These are phyloP conservation scores for Vanderwaltozyma tropicalis DNA, from an alignment of 805 yeast species.

Conservation along the genomic window DNA sequence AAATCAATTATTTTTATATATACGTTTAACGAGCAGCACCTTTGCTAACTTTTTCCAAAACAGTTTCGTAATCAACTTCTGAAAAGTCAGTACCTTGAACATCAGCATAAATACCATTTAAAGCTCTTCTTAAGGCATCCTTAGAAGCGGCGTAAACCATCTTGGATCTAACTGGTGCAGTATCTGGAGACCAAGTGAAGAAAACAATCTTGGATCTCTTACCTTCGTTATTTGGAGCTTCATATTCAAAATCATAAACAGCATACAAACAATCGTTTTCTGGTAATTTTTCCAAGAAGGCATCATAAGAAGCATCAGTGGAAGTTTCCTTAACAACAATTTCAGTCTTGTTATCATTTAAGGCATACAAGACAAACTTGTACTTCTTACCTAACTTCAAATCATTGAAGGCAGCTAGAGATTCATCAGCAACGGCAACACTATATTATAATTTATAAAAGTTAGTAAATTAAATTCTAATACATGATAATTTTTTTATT, in stretches of 20 bases:
- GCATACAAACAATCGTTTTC: conserved; percentile 96
- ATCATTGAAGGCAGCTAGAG: conserved; percentile 88
- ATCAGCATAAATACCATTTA: conserved; percentile 89
- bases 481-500: neutral
- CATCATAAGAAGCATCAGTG: conserved; percentile 63
- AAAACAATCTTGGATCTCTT: conserved; percentile 69
- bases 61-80: conserved; percentile 91
- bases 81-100: conserved; percentile 97
- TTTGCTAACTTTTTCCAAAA: conserved; percentile 79
- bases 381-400: conserved; percentile 86
- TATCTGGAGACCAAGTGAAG: conserved; percentile 95
- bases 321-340: conserved; percentile 85
- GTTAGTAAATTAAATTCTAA: neutral
- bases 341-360: conserved; percentile 81
- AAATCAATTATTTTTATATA: too few species aligned
- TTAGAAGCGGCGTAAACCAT: conserved; percentile 98
- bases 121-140: conserved; percentile 94
- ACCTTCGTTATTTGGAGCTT: conserved; percentile 82
- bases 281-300: conserved; percentile 79
- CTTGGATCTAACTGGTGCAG: conserved; percentile 89
- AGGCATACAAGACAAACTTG: conserved; percentile 72
- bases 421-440: conserved; percentile 82
- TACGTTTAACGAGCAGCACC: conserved; percentile 44
- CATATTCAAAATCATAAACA: conserved; percentile 93
- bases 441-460: conserved; percentile 27